Evolutionary conservation across 2,329 filamentous ascomycete species (phyloP).

Genomic region (Sarocladium brachiariae): DNA sequence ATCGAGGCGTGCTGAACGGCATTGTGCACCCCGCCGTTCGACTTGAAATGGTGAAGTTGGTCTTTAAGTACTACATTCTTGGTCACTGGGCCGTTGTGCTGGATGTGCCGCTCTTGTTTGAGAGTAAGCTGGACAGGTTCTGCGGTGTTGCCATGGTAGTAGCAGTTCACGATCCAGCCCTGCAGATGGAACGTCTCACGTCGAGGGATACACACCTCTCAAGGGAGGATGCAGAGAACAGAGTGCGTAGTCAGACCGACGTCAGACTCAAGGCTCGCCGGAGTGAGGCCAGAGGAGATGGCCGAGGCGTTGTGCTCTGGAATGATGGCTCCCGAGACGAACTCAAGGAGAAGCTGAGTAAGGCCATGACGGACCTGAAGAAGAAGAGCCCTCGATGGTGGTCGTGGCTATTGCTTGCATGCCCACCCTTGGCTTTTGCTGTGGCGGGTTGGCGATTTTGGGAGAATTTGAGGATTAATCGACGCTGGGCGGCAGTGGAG

Average conservation of each 20-base stretch:
- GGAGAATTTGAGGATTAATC: conserved; percentile 63
- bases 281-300: conserved; percentile 57
- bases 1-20: conserved; percentile 71
- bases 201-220: conserved; percentile 71
- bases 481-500: neutral
- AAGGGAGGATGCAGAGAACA: conserved; percentile 78
- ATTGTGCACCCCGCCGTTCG: conserved; percentile 93
- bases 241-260: conserved; percentile 81
- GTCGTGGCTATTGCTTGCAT: conserved; percentile 63
- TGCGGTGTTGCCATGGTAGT: conserved; percentile 86
- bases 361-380: conserved; percentile 57
- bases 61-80: conserved; percentile 64
- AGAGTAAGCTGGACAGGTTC: conserved; percentile 76
- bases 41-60: conserved; percentile 67
- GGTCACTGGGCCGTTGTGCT: conserved; percentile 87
- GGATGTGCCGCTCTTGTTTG: conserved; percentile 88
- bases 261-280: conserved; percentile 75
- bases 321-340: conserved; percentile 75
- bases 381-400: conserved; percentile 71
- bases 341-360: conserved; percentile 58
- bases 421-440: conserved; percentile 66
- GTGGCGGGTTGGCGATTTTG: conserved; percentile 66
- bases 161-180: conserved; percentile 67
- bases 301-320: conserved; percentile 76
- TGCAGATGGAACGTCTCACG: conserved; percentile 76